Evolutionary conservation across 1,284 basidiomycete species (phyloP).

Genomic region (Tremellales sp.): DNA sequence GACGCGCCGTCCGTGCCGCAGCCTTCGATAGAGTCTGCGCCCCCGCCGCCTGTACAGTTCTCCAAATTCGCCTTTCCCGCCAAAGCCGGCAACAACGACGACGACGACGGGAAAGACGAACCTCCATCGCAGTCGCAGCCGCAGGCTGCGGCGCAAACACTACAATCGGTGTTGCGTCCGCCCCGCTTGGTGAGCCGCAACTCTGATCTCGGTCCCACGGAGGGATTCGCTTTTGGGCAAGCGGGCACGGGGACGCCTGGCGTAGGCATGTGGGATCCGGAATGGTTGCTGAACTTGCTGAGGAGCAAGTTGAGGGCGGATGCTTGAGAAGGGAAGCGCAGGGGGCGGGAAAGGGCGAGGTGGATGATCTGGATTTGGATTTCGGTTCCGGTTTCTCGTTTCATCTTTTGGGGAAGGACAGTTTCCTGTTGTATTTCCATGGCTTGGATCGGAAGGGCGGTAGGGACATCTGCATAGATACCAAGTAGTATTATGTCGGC

Average conservation of each 20-base stretch:
- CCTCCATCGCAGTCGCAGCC: background rate
- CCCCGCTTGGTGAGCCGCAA: background rate
- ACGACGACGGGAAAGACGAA: background rate
- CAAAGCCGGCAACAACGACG: constrained; percentile 6
- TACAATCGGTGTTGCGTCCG: background rate
- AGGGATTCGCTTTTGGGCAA: background rate
- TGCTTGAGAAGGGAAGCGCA: constrained; percentile 4
- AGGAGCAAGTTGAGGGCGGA: constrained; percentile 19
- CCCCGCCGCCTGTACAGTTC: constrained; percentile 9
- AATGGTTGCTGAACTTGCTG: constrained; percentile 41
- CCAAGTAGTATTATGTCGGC: background rate
- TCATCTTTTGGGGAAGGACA: no score
- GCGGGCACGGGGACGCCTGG: constrained; percentile 15
- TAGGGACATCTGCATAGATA: no score
- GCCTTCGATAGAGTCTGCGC: background rate
- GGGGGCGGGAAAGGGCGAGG: no score
- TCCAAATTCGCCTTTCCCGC: constrained; percentile 28
- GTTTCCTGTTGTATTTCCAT: no score
- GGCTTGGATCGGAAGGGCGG: no score
- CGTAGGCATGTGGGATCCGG: constrained; percentile 40
- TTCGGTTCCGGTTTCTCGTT: no score
- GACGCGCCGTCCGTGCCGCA: background rate
- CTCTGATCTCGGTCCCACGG: background rate
- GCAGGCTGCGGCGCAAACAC: background rate
- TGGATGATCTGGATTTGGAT: no score